These are phyloP conservation scores for Dalbergia cochinchinensis DNA, from an alignment of 306 rosid genomes.

Conservation along the genomic window DNA sequence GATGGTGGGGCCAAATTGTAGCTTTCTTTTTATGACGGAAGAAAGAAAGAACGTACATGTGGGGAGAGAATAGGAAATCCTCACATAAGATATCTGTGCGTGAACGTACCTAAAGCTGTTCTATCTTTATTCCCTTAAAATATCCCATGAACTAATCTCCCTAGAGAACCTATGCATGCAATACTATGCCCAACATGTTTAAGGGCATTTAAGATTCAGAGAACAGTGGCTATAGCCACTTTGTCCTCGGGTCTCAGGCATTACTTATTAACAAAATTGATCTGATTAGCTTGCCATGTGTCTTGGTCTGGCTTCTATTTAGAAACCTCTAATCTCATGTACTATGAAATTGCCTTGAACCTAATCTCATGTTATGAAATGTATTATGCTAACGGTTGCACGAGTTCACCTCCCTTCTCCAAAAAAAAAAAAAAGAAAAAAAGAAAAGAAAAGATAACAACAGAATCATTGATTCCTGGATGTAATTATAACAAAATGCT, in stretches of 20 bases:
- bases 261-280: conserved; percentile 15
- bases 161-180: not conserved
- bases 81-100: not conserved
- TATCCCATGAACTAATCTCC: not conserved
- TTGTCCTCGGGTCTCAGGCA: conserved; percentile 22
- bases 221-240: not conserved
- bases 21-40: not conserved
- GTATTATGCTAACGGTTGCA: not conserved
- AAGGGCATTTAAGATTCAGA: not conserved
- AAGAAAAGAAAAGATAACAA: not conserved
- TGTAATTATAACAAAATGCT: not conserved
- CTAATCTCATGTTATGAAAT: conserved; percentile 5
- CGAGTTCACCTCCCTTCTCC: not conserved
- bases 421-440: too few relatives aligned
- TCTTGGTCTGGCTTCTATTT: conserved; percentile 18
- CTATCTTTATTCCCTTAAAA: not conserved
- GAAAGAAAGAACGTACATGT: not conserved
- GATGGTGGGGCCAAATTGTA: not conserved
- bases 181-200: not conserved
- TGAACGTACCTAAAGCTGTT: not conserved
- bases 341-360: not conserved
- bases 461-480: conserved; percentile 17
- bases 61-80: not conserved
- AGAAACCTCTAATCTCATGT: conserved; percentile 8
- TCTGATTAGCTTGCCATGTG: not conserved